phyloP scores from a whole-genome alignment of 257 asterid genomes.

The Rubia yunnanensis region DNA sequence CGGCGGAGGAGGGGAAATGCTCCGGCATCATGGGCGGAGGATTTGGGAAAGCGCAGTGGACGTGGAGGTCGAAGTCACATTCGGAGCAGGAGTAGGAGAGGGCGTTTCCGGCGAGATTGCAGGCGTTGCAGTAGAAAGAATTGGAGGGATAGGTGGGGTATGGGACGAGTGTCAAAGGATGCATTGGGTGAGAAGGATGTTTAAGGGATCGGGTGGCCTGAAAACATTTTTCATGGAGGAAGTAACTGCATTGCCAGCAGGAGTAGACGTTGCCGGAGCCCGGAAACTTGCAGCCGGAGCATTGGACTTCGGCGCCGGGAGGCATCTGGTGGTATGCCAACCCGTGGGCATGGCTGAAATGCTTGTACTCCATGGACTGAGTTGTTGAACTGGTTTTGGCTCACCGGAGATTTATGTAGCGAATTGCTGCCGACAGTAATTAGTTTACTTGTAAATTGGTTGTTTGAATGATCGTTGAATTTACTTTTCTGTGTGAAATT shows the following conservation, averaged over 20 bases:
- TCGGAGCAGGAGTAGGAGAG: conserved; percentile 52
- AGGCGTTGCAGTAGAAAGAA: conserved; percentile 47
- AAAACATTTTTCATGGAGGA: conserved; percentile 52
- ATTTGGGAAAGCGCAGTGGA: conserved; percentile 41
- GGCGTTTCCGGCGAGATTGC: conserved; percentile 40
- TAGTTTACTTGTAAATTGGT: neutral
- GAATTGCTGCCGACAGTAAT: neutral
- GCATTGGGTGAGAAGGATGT: conserved; percentile 44
- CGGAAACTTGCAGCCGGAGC: conserved; percentile 48
- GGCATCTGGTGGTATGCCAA: conserved; percentile 39
- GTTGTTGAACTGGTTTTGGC: neutral
- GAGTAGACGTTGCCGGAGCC: conserved; percentile 33
- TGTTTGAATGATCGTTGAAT: neutral
- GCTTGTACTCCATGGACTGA: conserved; percentile 40
- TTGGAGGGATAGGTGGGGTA: conserved; percentile 49
- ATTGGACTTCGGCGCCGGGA: conserved; percentile 42
- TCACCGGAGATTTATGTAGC: neutral
- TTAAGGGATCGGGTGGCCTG: conserved; percentile 40
- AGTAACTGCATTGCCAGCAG: conserved; percentile 57
- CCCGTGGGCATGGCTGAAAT: conserved; percentile 58
- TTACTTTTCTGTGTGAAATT: neutral
- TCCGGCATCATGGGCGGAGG: conserved; percentile 3
- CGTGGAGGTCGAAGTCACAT: conserved; percentile 59
- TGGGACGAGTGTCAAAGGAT: conserved; percentile 48
- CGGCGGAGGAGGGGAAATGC: conserved; percentile 10